Conservation (phyloP, 305 asterid genomes). For the Solanum chacoense region DNA sequence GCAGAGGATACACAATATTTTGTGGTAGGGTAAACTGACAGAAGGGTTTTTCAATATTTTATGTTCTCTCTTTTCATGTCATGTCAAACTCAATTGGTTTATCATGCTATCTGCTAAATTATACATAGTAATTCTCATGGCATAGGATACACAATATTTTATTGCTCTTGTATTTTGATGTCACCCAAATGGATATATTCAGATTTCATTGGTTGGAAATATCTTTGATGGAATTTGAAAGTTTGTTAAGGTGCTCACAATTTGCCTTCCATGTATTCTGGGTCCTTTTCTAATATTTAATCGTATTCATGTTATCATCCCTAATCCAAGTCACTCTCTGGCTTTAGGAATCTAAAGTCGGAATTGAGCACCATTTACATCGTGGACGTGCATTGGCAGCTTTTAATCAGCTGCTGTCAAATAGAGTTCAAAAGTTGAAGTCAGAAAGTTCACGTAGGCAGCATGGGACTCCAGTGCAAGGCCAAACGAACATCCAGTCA, state of each 20-base stretch:
- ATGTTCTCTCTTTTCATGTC: not conserved
- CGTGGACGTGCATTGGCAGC: slow-evolving; percentile 99
- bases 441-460: slow-evolving; percentile 40
- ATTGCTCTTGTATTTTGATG: not conserved
- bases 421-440: slow-evolving; percentile 64
- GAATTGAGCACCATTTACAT: slow-evolving; percentile 92
- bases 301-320: not conserved
- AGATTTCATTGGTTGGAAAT: not conserved
- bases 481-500: slow-evolving; percentile 65
- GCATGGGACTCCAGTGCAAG: slow-evolving; percentile 43
- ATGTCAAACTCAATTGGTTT: not conserved
- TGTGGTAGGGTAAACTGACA: not conserved
- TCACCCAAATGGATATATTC: not conserved
- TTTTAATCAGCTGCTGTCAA: slow-evolving; percentile 57
- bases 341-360: slow-evolving; percentile 74
- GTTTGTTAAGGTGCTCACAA: not conserved
- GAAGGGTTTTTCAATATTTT: not conserved
- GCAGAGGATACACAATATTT: not conserved
- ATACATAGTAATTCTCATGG: not conserved
- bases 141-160: not conserved
- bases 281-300: not conserved
- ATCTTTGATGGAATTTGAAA: not conserved
- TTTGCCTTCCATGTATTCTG: not conserved
- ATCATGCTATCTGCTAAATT: not conserved
- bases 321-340: slow-evolving; percentile 14